Evolutionary conservation across 495 filamentous ascomycete species (phyloP), one percentile per base, ranked within the genome.

Genomic region (Trypethelium eluteriae): DNA sequence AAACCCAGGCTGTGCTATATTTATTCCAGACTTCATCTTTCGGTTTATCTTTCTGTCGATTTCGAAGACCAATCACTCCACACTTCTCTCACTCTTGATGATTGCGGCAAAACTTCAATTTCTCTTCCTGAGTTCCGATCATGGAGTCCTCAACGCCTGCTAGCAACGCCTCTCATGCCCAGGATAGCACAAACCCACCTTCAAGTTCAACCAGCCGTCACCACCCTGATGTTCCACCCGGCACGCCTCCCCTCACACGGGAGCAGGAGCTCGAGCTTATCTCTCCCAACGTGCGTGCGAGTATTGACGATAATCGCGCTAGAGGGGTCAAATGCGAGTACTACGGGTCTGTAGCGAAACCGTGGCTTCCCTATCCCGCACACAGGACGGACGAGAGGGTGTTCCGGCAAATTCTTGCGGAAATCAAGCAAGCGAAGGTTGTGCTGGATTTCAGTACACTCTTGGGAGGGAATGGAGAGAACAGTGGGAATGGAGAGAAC

Each of bases 341-440:
- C 49, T 53, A 5, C 18, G 49, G 49, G 49, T 53, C 49, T 53
- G 49, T 53, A n/a, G 49, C 49, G 49, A 53, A 53, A n/a, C 49
- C 49, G 5, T 53, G 49, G 49, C 49, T 53, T 53, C 49, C 49
- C 18, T 53, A 18, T 53, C 49, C 49, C 11, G 12, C n/a, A 18
- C 1, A 53, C 16, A 5, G 5, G n/a, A 53, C 12, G 11, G 10
- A 25, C 9, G 10, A 5, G 18, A 0, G 12, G 5, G 12, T 14
- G 5, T 14, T 53, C 11, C 11, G 10, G 2, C 12, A 53, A n/a
- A 53, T 53, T 5, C 49, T 53, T 53, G 49, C 49, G 11, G 49
- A 53, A n/a, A 53, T 53, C 0, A 53, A 53, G n/a, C 49, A 53
- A 53, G 49, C 49, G 49, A 53, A 53, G n/a, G n/a, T 53, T 53